phyloP scores from a whole-genome alignment of 2,329 filamentous ascomycete genomes.

The Fusarium globosum region DNA sequence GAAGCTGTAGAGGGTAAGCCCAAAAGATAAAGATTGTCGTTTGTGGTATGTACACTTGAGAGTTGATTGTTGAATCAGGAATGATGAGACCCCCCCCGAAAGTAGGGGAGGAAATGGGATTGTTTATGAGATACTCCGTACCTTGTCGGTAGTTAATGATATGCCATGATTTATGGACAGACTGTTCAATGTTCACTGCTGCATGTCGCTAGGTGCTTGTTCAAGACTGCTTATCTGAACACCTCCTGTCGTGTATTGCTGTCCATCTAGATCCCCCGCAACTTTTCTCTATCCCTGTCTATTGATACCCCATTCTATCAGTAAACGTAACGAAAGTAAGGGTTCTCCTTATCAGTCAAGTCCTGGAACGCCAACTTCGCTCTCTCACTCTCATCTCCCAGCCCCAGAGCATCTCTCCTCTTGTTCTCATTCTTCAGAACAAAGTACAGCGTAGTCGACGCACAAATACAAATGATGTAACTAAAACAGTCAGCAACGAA shows the following conservation, averaged over 20 bases:
- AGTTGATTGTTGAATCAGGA: conserved; percentile 53
- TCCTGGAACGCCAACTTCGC: conserved; percentile 75
- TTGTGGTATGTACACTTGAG: conserved; percentile 74
- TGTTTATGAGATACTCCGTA: conserved; percentile 22
- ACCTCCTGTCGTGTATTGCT: not conserved
- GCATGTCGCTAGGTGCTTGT: not conserved
- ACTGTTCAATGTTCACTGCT: not conserved
- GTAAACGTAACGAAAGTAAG: conserved; percentile 70
- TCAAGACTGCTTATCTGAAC: not conserved
- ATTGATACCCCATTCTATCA: conserved; percentile 4
- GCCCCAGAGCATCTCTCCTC: conserved; percentile 57
- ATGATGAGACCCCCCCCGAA: conserved; percentile 45
- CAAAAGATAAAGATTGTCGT: not conserved
- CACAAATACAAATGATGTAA: conserved; percentile 74
- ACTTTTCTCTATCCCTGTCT: not conserved
- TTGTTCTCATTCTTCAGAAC: conserved; percentile 70
- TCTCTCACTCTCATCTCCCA: conserved; percentile 67
- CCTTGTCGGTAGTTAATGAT: conserved; percentile 32
- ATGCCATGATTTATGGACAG: conserved; percentile 9
- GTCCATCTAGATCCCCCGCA: too few relatives aligned
- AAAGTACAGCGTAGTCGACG: conserved; percentile 66
- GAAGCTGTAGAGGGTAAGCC: conserved; percentile 39
- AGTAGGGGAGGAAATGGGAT: conserved; percentile 18
- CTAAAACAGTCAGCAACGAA: conserved; percentile 49
- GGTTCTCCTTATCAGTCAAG: conserved; percentile 75